Base-by-base conservation (phyloP, 306 rosid species). In the Begonia fuchsioides region DNA sequence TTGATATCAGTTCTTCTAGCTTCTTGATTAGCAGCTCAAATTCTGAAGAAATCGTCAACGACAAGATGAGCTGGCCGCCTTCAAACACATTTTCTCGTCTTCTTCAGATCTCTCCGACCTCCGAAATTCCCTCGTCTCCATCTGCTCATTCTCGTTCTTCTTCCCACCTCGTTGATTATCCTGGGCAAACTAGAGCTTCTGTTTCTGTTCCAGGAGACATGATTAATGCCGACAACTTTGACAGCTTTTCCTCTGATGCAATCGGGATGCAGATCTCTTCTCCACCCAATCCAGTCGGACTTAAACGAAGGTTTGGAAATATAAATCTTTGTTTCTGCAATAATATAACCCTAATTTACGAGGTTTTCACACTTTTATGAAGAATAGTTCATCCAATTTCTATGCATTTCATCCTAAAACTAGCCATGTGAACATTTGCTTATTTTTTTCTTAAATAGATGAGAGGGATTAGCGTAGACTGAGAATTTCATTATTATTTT, bases 61-160 rank as follows among this genome's bases (percentile, higher is more conserved):
- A 54, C 16, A 58, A 59, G 18, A 54, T 39, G 26, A 67, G 47
- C 35, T 41, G 63, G 53, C 68, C 80, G 32, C 68, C 80, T 39
- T 60, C 65, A 26, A 78, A 76, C 64, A 73, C 73, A 67, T 81
- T 88, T 66, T 83, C 96, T 4, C 63, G 77, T 39, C 74, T 83
- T 83, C 75, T 80, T 73, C 93, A 88, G 94, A 88, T 88, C 88
- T 80, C 92, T 51, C 88, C 93, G 10, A 63, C 57, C 60, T 43
- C 72, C 51, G 72, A 68, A 68, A 10, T 72, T 32, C 54, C 65
- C 12, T 41, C 13, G 3, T 41, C 45, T 41, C 6, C 45, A 10
- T 0, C 45, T 41, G 45, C 10, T 41, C 45, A 41, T 2, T 10
- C 12, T 41, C 45, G 3, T 20, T 58, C 63, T 9, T 26, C 63